phyloP scores from a whole-genome alignment of 108 stramenopile species.

The Discostella pseudostelligera region DNA sequence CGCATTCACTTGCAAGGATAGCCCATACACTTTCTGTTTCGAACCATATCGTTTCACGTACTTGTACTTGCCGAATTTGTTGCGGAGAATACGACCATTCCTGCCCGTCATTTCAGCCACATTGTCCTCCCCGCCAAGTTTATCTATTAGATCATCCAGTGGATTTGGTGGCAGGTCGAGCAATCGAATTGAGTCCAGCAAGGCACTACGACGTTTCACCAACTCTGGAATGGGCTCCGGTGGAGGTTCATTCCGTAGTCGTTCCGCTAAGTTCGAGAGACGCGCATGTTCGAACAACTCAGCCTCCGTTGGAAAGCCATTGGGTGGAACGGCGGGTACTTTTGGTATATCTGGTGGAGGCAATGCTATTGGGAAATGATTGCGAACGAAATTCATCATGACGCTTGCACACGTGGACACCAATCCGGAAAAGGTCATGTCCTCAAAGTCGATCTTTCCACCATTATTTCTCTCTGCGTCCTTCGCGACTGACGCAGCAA shows the following conservation, averaged over 20 bases:
- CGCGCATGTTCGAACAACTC: constrained; percentile 31
- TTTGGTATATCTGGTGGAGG: constrained; percentile 40
- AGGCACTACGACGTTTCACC: constrained; percentile 21
- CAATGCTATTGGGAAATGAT: constrained; percentile 55
- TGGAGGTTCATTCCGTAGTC: constrained; percentile 38
- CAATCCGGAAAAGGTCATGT: constrained; percentile 26
- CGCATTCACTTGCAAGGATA: constrained; percentile 16
- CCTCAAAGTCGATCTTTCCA: constrained; percentile 31
- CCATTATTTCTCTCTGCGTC: constrained; percentile 12
- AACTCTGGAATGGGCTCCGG: constrained; percentile 50
- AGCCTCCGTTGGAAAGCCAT: constrained; percentile 27
- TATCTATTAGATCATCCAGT: constrained; percentile 68
- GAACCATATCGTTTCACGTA: constrained; percentile 48
- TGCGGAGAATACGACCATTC: constrained; percentile 55
- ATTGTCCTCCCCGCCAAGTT: constrained; percentile 58
- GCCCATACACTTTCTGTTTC: constrained; percentile 26
- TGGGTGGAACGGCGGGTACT: constrained; percentile 41
- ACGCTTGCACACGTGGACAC: constrained; percentile 45
- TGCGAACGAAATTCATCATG: constrained; percentile 45
- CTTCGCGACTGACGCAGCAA: constrained; percentile 23
- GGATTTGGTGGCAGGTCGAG: constrained; percentile 65
- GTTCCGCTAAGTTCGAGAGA: constrained; percentile 26
- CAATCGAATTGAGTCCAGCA: constrained; percentile 32
- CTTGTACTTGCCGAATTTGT: constrained; percentile 30
- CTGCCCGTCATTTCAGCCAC: constrained; percentile 91